Evolutionary conservation across 768 basidiomycete genomes (phyloP), one percentile per base, ranked within the genome.

Genomic region (Lactarius tabidus): DNA sequence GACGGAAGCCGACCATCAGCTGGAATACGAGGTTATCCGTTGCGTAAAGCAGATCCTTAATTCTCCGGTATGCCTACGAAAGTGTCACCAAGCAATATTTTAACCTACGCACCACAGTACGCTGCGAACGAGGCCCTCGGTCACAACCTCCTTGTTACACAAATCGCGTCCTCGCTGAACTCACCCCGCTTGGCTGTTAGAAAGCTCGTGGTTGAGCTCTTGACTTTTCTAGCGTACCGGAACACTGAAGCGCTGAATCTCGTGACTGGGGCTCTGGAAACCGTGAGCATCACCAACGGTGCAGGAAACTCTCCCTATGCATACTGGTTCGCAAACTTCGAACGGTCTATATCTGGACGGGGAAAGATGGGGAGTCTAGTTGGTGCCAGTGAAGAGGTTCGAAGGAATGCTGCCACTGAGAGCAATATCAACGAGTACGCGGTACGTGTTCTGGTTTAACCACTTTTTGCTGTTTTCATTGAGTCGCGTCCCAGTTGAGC

Each of bases 281-380:
- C 81, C 14, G 82, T 94, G 41, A 93, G 91, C 73, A 74, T 81
- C 29, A 77, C 84, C 6, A 91, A 92, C 68, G 73, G 78, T 59
- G 77, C 82, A 59, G 84, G 83, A 55, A 84, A 83, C 57, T 77
- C 80, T 17, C 79, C 80, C 26, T 98, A 93, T 74, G 87, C 87
- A 67, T 94, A 85, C 70, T 98, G 94, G 95, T 91, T 98, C 73
- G 88, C 86, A 70, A 88, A 87, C 0, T 78, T 96, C 68, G 90
- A 93, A 69, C 77, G 78, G 31, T 85, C 85, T 3, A 80, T 98
- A 20, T 82, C 86, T 55, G 95, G 95, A 2, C 80, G 94, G 62
- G 96, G 96, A 1, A 90, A 88, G 74, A 95, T 98, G 93, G 96
- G 96, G 1, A 97, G 91, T 73, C 75, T 91, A 45, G 96, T 99